Conservation (phyloP, 768 basidiomycete species). For the Termitomyces sp. region DNA sequence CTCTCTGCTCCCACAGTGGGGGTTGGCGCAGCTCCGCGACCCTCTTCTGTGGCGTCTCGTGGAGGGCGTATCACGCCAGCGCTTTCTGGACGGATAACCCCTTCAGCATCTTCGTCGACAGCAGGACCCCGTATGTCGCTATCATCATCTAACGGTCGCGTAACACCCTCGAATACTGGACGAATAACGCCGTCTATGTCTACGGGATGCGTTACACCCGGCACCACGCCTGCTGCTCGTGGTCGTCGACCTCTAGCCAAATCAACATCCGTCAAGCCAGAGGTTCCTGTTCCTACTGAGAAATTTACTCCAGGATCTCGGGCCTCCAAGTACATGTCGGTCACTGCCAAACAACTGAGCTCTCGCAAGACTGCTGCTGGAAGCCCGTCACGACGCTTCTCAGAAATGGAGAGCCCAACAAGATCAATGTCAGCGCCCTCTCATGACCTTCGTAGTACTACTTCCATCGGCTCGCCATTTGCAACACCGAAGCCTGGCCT, state of each 20-base stretch:
- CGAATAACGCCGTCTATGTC: slow-evolving; percentile 44
- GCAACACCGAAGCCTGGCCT: slow-evolving; percentile 59
- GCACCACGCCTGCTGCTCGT: slow-evolving; percentile 31
- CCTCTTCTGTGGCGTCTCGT: slow-evolving; percentile 73
- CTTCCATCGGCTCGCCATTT: slow-evolving; percentile 56
- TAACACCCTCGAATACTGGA: slow-evolving; percentile 38
- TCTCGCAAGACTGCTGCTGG: slow-evolving; percentile 31
- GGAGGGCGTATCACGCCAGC: slow-evolving; percentile 59
- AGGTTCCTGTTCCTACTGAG: slow-evolving; percentile 28
- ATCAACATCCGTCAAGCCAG: slow-evolving; percentile 24
- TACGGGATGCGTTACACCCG: slow-evolving; percentile 32
- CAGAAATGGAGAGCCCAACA: slow-evolving; percentile 21
- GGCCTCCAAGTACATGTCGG: slow-evolving; percentile 77
- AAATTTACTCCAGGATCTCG: slow-evolving; percentile 78
- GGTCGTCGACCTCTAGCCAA: slow-evolving; percentile 25
- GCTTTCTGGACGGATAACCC: slow-evolving; percentile 45
- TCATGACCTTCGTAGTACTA: slow-evolving; percentile 29
- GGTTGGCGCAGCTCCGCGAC: slow-evolving; percentile 44
- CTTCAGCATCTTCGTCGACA: slow-evolving; percentile 34
- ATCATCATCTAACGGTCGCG: slow-evolving; percentile 35
- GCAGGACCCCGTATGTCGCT: slow-evolving; percentile 22
- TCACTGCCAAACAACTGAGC: slow-evolving; percentile 80
- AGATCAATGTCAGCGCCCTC: slow-evolving; percentile 25
- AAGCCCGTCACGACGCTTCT: slow-evolving; percentile 25
- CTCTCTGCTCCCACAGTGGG: slow-evolving; percentile 75